Percentiles rank a stretch among this genome's conserved stretches.
These are phyloP conservation scores for Asterophora parasitica DNA, from an alignment of 768 basidiomycete species.

Conservation along the genomic window DNA sequence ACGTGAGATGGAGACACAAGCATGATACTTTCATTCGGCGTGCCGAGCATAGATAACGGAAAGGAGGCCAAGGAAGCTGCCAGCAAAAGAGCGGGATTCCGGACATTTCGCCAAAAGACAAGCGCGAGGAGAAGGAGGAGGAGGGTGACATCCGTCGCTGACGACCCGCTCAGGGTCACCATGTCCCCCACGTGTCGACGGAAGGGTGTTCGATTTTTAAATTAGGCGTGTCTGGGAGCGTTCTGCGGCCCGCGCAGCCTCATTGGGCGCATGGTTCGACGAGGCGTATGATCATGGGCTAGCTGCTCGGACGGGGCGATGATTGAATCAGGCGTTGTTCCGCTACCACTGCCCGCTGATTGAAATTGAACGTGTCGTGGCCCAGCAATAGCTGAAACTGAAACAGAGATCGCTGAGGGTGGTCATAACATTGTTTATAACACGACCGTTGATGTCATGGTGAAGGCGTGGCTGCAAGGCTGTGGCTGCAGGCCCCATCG, in stretches of 20 bases:
- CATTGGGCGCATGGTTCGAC: neutral
- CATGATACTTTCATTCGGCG: conserved; percentile 1
- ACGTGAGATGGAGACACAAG: conserved; percentile 7
- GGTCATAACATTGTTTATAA: too few relatives aligned
- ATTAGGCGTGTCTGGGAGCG: neutral
- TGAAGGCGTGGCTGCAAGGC: too few relatives aligned
- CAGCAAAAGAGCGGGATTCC: neutral
- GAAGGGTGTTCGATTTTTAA: neutral
- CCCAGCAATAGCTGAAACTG: too few relatives aligned
- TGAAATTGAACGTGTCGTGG: too few relatives aligned
- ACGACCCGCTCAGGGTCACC: conserved; percentile 1
- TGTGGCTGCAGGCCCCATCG: neutral
- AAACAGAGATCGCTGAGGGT: too few relatives aligned
- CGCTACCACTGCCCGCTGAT: too few relatives aligned
- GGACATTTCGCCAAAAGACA: conserved; percentile 2
- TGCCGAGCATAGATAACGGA: conserved; percentile 7
- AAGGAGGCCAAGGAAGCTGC: conserved; percentile 3
- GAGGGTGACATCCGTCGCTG: neutral
- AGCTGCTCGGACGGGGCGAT: too few relatives aligned
- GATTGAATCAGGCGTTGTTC: too few relatives aligned
- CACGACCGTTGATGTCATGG: too few relatives aligned
- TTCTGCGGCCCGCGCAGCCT: neutral
- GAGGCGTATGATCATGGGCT: neutral
- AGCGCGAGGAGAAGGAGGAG: neutral
- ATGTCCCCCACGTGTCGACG: conserved; percentile 3